phyloP scores from a whole-genome alignment of 2,329 filamentous ascomycete genomes.

The Trichoderma harzianum region DNA sequence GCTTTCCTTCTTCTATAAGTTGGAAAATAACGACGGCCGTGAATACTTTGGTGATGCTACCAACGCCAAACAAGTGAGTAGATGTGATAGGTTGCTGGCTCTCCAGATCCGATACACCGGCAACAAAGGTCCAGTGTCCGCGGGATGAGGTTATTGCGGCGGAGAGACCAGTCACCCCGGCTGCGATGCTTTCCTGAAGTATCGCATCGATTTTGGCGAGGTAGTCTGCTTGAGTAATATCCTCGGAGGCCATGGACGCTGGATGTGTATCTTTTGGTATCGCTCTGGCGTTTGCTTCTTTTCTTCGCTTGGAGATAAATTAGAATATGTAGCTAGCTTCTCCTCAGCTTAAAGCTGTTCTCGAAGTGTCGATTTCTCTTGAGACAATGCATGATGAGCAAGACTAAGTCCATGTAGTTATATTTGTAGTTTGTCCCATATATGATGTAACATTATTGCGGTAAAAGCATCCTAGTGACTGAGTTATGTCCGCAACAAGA shows the following conservation, averaged over 20 bases:
- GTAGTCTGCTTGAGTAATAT: not conserved
- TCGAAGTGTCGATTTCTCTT: not conserved
- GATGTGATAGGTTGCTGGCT: slow-evolving; percentile 5
- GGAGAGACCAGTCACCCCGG: slow-evolving; percentile 16
- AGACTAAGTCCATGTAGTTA: not conserved
- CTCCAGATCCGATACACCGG: slow-evolving; percentile 3
- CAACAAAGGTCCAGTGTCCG: slow-evolving; percentile 9
- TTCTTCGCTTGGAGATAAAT: not conserved
- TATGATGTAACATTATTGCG: not conserved
- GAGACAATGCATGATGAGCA: not conserved
- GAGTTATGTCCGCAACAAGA: not conserved
- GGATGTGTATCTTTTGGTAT: not conserved
- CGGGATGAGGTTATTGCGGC: slow-evolving; percentile 7
- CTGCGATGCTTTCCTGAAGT: slow-evolving; percentile 3
- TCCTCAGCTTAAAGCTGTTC: not conserved
- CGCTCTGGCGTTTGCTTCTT: not conserved
- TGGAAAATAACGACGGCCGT: slow-evolving; percentile 19
- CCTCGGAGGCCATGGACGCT: not conserved
- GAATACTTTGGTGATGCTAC: slow-evolving; percentile 23
- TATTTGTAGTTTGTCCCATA: not conserved
- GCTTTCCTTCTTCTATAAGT: slow-evolving; percentile 20
- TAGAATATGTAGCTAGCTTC: not conserved
- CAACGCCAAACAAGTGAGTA: slow-evolving; percentile 19
- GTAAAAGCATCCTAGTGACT: not conserved
- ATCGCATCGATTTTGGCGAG: slow-evolving; percentile 5